Evolutionary conservation across 306 rosid genomes (phyloP).

Genomic region (Ochetophila trinervis): DNA sequence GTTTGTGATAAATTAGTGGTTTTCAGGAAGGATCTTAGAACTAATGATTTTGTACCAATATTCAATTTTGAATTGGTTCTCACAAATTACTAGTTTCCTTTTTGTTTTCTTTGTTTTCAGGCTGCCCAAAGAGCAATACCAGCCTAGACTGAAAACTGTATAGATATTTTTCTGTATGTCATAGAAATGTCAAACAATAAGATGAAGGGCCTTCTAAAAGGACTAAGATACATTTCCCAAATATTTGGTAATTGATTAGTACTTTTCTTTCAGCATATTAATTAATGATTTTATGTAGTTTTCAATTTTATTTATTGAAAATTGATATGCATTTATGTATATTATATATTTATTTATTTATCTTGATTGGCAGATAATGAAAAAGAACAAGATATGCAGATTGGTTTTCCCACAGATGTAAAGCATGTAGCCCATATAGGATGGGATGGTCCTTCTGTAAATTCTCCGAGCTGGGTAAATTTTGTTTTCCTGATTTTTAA

Average conservation of each 20-base stretch:
- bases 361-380: conserved; percentile 50
- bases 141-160: conserved; percentile 2
- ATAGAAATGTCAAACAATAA: conserved; percentile 51
- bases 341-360: background rate
- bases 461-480: conserved; percentile 81
- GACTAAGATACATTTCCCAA: conserved; percentile 84
- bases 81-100: background rate
- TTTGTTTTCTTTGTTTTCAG: background rate
- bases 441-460: conserved; percentile 78
- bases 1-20: too few relatives aligned
- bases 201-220: conserved; percentile 90
- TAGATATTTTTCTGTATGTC: conserved; percentile 9
- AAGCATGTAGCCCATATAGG: conserved; percentile 96
- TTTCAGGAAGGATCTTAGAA: too few relatives aligned
- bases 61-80: too few relatives aligned
- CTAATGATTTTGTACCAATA: too few relatives aligned
- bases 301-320: background rate
- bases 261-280: background rate
- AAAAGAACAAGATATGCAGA: conserved; percentile 70
- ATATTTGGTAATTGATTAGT: conserved; percentile 64
- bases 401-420: conserved; percentile 87
- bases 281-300: background rate
- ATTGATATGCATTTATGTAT: background rate
- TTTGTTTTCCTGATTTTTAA: background rate
- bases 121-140: too few relatives aligned